Evolutionary conservation across 2,329 filamentous ascomycete species (phyloP).

Genomic region (Pseudogymnoascus sp.): DNA sequence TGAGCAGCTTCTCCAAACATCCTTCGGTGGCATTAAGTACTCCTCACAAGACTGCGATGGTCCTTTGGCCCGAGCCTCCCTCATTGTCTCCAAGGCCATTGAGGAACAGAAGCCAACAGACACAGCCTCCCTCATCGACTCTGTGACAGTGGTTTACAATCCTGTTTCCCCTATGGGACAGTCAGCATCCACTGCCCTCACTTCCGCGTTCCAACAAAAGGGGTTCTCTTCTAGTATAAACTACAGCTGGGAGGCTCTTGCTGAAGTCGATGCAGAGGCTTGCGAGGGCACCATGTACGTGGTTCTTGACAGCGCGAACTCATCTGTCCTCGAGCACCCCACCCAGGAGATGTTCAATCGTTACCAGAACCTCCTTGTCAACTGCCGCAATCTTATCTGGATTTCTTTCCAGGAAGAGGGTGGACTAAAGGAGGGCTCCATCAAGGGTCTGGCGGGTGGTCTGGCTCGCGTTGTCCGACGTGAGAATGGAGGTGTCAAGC

Average conservation of each 20-base stretch:
- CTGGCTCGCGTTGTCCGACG: constrained; percentile 10
- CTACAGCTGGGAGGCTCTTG: background rate
- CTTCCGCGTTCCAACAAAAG: background rate
- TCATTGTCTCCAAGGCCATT: background rate
- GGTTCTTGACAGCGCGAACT: background rate
- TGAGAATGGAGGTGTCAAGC: constrained; percentile 13
- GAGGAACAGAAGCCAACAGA: background rate
- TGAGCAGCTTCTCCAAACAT: background rate
- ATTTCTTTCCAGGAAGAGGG: background rate
- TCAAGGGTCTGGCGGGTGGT: constrained; percentile 9
- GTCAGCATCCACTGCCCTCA: background rate
- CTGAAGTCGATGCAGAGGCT: background rate
- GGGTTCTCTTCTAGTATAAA: background rate
- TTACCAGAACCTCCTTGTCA: background rate
- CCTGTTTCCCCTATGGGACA: background rate
- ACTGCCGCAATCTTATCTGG: background rate
- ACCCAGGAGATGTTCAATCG: background rate
- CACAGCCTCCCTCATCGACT: background rate
- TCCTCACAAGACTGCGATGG: background rate
- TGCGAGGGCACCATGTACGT: background rate
- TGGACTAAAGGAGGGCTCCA: background rate
- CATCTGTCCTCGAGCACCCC: background rate
- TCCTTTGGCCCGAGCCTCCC: background rate
- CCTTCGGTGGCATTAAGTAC: background rate
- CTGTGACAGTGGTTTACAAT: background rate